Conservation (phyloP, 192 early-diverging fungal species). For the Coemansia sp. region DNA sequence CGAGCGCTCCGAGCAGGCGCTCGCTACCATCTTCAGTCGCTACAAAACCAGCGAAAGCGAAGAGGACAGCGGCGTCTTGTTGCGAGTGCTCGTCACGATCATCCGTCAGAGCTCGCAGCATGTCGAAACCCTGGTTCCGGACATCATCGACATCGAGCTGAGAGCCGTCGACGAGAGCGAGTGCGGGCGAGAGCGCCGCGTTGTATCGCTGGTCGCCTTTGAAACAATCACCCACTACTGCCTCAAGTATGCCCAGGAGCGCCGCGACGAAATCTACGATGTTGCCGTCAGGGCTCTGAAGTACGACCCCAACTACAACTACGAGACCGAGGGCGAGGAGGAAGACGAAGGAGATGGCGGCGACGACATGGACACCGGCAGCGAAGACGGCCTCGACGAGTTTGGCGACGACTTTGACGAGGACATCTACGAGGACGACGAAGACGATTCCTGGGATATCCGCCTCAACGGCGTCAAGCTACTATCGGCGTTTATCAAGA, state of each 20-base stretch:
- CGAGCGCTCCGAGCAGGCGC: constrained; percentile 30
- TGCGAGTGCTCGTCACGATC: constrained; percentile 47
- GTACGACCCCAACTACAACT: constrained; percentile 49
- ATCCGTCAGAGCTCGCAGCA: constrained; percentile 38
- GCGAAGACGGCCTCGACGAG: constrained; percentile 37
- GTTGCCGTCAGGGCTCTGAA: constrained; percentile 18
- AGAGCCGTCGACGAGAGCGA: constrained; percentile 25
- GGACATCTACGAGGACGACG: constrained; percentile 45
- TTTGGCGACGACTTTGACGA: constrained; percentile 49
- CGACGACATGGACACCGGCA: constrained; percentile 29
- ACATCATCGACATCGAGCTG: constrained; percentile 32
- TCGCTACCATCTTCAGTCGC: constrained; percentile 36
- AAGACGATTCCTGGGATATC: constrained; percentile 44
- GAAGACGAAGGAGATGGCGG: constrained; percentile 4
- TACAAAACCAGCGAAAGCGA: constrained; percentile 30
- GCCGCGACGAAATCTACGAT: constrained; percentile 27
- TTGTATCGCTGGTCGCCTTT: constrained; percentile 34
- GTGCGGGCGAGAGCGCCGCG: constrained; percentile 19
- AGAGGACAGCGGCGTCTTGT: constrained; percentile 26
- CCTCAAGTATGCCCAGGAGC: constrained; percentile 9
- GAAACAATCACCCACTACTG: constrained; percentile 35
- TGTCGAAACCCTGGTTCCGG: constrained; percentile 13
- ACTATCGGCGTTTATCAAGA: constrained; percentile 28
- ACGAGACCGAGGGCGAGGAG: constrained; percentile 19
- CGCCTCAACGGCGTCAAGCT: constrained; percentile 46